Base-by-base conservation (phyloP, 2,329 filamentous ascomycete species). In the Pseudogymnoascus sp. region DNA sequence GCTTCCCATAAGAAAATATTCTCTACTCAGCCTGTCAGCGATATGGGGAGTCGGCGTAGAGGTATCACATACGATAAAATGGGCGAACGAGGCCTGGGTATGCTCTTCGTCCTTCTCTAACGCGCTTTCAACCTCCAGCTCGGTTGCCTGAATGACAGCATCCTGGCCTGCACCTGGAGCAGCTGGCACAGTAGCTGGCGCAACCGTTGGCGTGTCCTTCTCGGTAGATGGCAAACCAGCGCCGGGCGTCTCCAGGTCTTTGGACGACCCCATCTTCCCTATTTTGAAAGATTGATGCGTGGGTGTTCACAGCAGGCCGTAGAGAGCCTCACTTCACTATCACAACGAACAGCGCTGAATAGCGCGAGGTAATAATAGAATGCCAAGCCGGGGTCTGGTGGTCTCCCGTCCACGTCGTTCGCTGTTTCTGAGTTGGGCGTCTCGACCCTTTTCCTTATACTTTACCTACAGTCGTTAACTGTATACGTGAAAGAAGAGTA, bases 1-100 rank as follows among this genome's bases (percentile, higher is more conserved):
- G 75, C n/a, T 73, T 79, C 16, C 79, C 81, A 72, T 84, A 84
- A 16, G 71, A 71, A 65, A 84, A 84, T 41, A 84, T 58, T 28
- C 47, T 54, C 47, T 54, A 35, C 5, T 12, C 5, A 14, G 3
- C 16, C 6, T 54, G 47, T 54, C 28, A 54, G 47, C 16, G 16
- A 33, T 14, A 28, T 14, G 16, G 9, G 9, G 9, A 20, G 11
- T 14, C 11, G 9, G n/a, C 6, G 9, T n/a, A 33, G 28, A 33
- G 12, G 3, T 35, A 6, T 6, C 33, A 33, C 47, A 9, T 54
- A 54, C 47, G 33, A 54, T 54, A 9, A 54, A 54, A 33, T 54
- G 47, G 9, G 47, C 9, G 33, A 54, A 54, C 28, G 47, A 54
- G 11, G 47, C 47, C 16, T 33, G 18, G 28, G 47, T 54, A 54